phyloP scores from a whole-genome alignment of 495 filamentous ascomycete genomes.

The Penicillium roqueforti region DNA sequence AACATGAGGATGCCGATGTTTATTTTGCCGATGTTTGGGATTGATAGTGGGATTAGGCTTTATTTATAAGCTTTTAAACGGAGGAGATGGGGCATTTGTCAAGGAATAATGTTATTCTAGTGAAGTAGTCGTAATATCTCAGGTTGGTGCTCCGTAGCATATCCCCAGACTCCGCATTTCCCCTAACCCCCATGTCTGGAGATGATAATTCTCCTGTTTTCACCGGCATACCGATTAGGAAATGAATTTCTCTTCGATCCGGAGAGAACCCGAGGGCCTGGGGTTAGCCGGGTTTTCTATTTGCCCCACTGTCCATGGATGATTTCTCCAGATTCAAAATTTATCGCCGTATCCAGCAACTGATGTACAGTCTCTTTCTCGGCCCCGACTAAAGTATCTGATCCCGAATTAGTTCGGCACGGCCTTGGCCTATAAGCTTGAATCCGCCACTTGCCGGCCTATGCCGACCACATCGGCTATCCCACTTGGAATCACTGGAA shows the following conservation, averaged over 20 bases:
- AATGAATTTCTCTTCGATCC: conserved; percentile 7
- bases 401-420: conserved; percentile 19
- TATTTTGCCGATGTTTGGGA: not conserved
- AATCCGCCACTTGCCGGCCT: conserved; percentile 15
- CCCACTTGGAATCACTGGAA: conserved; percentile 18
- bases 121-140: not conserved
- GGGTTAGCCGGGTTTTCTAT: conserved; percentile 12
- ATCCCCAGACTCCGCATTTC: conserved; percentile 23
- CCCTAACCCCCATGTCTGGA: conserved; percentile 4
- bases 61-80: not conserved
- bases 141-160: not conserved
- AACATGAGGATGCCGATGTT: not conserved
- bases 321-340: conserved; percentile 8
- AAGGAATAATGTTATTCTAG: no score
- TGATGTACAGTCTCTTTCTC: conserved; percentile 2
- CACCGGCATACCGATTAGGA: conserved; percentile 24
- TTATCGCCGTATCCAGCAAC: not conserved
- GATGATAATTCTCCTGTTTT: conserved; percentile 2
- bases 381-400: conserved; percentile 1
- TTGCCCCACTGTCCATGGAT: conserved; percentile 15
- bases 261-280: conserved; percentile 10
- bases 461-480: conserved; percentile 15
- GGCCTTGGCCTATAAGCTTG: not conserved
- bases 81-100: no score
- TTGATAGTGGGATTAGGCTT: not conserved